phyloP scores from a whole-genome alignment of 805 yeast species.

The Wickerhamomyces silvicola region DNA sequence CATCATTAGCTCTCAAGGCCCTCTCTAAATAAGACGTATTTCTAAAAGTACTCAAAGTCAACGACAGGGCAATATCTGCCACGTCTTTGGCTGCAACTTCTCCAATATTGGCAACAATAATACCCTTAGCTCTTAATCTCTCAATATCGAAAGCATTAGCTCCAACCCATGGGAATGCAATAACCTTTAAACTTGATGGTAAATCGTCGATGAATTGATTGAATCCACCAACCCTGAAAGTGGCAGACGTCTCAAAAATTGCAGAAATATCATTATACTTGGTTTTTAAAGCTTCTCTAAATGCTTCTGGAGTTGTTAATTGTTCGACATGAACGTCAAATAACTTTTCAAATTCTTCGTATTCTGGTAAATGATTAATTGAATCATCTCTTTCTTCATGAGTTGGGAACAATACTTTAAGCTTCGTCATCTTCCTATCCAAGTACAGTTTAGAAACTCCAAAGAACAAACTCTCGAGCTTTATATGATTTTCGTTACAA shows the following conservation, averaged over 20 bases:
- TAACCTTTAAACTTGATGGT: constrained; percentile 41
- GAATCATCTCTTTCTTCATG: constrained; percentile 33
- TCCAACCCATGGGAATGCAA: constrained; percentile 58
- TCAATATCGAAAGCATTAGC: constrained; percentile 44
- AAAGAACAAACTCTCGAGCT: no score
- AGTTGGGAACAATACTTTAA: constrained; percentile 28
- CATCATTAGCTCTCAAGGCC: constrained; percentile 30
- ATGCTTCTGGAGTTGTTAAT: constrained; percentile 35
- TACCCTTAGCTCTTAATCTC: constrained; percentile 38
- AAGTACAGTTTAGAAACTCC: no score
- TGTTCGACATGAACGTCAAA: constrained; percentile 35
- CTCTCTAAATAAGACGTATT: constrained; percentile 43
- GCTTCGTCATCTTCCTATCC: constrained; percentile 14
- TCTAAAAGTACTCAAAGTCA: constrained; percentile 56
- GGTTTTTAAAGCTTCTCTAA: constrained; percentile 33
- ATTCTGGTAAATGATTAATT: constrained; percentile 41
- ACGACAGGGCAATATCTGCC: constrained; percentile 61
- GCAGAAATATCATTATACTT: constrained; percentile 40
- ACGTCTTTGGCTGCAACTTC: constrained; percentile 58
- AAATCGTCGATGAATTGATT: constrained; percentile 35
- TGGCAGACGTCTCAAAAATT: constrained; percentile 50
- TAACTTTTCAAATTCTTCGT: constrained; percentile 32
- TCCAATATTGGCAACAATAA: constrained; percentile 57
- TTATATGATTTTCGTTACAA: no score
- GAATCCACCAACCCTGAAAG: constrained; percentile 41